Percentiles rank a stretch among this genome's conserved stretches.
Evolutionary conservation across 495 filamentous ascomycete genomes (phyloP).

Genomic region (Tetracladium marchalianum): DNA sequence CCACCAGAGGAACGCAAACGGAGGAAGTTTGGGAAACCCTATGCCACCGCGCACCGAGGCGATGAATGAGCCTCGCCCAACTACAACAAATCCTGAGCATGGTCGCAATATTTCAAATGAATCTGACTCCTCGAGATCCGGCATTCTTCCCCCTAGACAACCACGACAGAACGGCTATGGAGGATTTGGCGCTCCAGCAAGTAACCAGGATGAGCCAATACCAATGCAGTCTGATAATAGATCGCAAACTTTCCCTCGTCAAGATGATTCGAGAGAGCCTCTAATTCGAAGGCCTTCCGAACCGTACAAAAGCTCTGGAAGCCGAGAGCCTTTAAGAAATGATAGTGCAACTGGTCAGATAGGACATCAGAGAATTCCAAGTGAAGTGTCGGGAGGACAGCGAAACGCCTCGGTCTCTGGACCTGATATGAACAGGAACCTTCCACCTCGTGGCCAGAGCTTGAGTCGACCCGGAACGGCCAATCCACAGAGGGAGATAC

Average conservation of each 20-base stretch:
- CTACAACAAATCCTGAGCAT: constrained; percentile 13
- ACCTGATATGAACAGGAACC: constrained; percentile 35
- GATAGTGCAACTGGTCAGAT: too few species aligned
- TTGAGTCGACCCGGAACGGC: constrained; percentile 28
- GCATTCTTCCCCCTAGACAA: constrained; percentile 24
- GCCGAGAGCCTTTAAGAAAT: constrained; percentile 20
- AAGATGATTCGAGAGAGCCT: constrained; percentile 24
- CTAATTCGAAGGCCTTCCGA: constrained; percentile 37
- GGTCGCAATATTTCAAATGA: constrained; percentile 25
- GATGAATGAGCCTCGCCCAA: constrained; percentile 3
- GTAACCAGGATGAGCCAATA: constrained; percentile 25
- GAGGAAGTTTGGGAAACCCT: constrained; percentile 4
- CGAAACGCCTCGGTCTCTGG: constrained; percentile 34
- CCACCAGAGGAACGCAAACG: constrained; percentile 10
- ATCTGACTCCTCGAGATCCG: constrained; percentile 26
- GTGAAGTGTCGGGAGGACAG: background rate
- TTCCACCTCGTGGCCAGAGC: constrained; percentile 36
- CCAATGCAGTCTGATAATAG: constrained; percentile 32
- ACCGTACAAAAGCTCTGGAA: constrained; percentile 25
- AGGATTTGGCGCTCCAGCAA: constrained; percentile 30
- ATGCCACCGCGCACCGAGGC: constrained; percentile 7
- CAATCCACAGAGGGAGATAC: constrained; percentile 1
- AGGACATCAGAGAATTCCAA: constrained; percentile 5
- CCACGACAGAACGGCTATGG: constrained; percentile 40
- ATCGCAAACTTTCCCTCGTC: constrained; percentile 45